phyloP scores from a whole-genome alignment of 495 filamentous ascomycete species.

The Endocarpon pusillum region DNA sequence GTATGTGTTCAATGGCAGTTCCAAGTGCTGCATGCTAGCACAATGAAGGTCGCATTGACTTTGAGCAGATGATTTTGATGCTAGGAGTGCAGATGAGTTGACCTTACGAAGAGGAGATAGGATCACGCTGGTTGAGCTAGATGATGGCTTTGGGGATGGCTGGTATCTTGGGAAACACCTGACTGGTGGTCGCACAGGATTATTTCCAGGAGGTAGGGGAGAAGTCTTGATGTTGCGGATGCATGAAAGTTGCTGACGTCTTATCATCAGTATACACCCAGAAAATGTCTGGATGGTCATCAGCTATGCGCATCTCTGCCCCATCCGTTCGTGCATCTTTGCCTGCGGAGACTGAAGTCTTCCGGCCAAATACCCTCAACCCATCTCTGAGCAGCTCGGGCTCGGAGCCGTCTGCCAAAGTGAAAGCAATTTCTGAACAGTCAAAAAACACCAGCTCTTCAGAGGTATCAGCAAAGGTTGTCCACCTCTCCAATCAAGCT shows the following conservation, averaged over 20 bases:
- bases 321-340: too few species aligned
- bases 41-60: slow-evolving; percentile 7
- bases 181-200: slow-evolving; percentile 54
- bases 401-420: too few species aligned
- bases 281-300: background rate
- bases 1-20: slow-evolving; percentile 45
- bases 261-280: slow-evolving; percentile 5
- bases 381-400: too few species aligned
- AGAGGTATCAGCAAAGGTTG: too few species aligned
- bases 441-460: too few species aligned
- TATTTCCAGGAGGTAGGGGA: slow-evolving; percentile 77
- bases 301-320: too few species aligned
- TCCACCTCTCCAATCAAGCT: too few species aligned
- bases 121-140: slow-evolving; percentile 81
- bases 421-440: too few species aligned
- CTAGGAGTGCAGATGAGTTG: slow-evolving; percentile 83
- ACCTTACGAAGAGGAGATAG: slow-evolving; percentile 73
- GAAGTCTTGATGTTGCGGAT: too few species aligned
- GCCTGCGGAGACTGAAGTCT: too few species aligned
- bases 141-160: slow-evolving; percentile 95
- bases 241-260: background rate
- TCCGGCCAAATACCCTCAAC: too few species aligned
- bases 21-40: slow-evolving; percentile 2
- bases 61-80: slow-evolving; percentile 61
- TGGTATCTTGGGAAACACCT: slow-evolving; percentile 87